Conservation (phyloP, 1,284 basidiomycete genomes). For the Phellinidium pouzarii region DNA sequence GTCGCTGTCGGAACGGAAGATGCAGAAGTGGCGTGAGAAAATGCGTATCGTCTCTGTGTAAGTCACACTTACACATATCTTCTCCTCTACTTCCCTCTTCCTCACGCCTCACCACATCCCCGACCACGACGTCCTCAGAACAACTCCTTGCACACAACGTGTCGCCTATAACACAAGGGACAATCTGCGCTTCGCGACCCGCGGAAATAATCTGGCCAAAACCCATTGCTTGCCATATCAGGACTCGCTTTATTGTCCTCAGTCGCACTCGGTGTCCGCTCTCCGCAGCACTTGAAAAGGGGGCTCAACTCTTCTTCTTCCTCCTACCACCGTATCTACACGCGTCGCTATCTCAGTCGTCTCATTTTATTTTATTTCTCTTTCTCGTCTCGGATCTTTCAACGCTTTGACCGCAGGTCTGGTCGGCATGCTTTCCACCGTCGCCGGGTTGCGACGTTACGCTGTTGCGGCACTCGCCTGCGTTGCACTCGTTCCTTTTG, state of each 20-base stretch:
- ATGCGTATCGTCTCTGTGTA: no score
- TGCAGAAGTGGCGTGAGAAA: no score
- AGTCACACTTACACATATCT: no score
- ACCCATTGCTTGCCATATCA: not conserved
- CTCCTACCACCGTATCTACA: not conserved
- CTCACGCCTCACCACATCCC: no score
- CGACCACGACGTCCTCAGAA: no score
- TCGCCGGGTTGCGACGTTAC: slow-evolving; percentile 16
- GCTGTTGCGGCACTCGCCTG: slow-evolving; percentile 6
- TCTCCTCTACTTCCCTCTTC: no score
- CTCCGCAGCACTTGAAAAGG: not conserved
- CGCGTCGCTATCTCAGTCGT: not conserved
- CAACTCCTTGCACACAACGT: no score
- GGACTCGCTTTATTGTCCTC: not conserved
- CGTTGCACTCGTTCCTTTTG: slow-evolving; percentile 2
- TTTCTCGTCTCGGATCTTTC: not conserved
- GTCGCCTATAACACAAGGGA: no score
- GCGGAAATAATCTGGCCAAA: not conserved
- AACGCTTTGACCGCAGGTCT: slow-evolving; percentile 3
- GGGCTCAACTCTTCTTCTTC: not conserved
- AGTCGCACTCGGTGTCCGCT: not conserved
- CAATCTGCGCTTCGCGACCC: no score
- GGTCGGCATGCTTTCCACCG: slow-evolving; percentile 11
- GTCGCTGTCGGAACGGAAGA: no score
- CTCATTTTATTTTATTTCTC: not conserved